These are phyloP conservation scores for Boletus sp. DNA, from an alignment of 1,284 basidiomycete genomes.

Conservation along the genomic window DNA sequence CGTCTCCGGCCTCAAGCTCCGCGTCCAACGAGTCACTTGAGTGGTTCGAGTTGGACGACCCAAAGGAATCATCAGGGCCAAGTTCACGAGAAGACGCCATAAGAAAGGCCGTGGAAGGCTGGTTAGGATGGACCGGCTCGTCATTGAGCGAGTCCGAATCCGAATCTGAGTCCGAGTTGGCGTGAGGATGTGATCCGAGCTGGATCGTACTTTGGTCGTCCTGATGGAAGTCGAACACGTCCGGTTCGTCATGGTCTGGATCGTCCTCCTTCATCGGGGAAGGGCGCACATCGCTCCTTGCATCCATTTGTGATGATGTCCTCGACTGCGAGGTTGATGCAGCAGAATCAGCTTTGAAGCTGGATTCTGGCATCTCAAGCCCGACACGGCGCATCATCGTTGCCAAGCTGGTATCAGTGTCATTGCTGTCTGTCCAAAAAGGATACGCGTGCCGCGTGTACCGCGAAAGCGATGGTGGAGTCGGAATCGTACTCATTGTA, in stretches of 20 bases:
- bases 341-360: slow-evolving; percentile 18
- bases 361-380: slow-evolving; percentile 35
- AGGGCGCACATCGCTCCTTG: slow-evolving; percentile 3
- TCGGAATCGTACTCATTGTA: slow-evolving; percentile 66
- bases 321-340: slow-evolving; percentile 18
- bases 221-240: slow-evolving; percentile 33
- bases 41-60: slow-evolving; percentile 47
- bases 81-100: slow-evolving; percentile 47
- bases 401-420: slow-evolving; percentile 47
- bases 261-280: slow-evolving; percentile 10
- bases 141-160: slow-evolving; percentile 56
- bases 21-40: slow-evolving; percentile 54
- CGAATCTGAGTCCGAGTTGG: slow-evolving; percentile 31
- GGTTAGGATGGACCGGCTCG: slow-evolving; percentile 48
- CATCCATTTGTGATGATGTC: slow-evolving; percentile 15
- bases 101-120: slow-evolving; percentile 63
- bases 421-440: slow-evolving; percentile 47
- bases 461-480: slow-evolving; percentile 67
- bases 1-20: slow-evolving; percentile 41
- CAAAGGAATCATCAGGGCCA: slow-evolving; percentile 58
- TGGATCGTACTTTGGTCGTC: slow-evolving; percentile 26
- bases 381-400: slow-evolving; percentile 58
- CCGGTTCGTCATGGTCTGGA: slow-evolving; percentile 30
- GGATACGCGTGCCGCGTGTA: slow-evolving; percentile 49
- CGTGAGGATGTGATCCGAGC: slow-evolving; percentile 13